These are phyloP conservation scores for Cicer yamashitae DNA, from an alignment of 306 rosid species.

Conservation along the genomic window DNA sequence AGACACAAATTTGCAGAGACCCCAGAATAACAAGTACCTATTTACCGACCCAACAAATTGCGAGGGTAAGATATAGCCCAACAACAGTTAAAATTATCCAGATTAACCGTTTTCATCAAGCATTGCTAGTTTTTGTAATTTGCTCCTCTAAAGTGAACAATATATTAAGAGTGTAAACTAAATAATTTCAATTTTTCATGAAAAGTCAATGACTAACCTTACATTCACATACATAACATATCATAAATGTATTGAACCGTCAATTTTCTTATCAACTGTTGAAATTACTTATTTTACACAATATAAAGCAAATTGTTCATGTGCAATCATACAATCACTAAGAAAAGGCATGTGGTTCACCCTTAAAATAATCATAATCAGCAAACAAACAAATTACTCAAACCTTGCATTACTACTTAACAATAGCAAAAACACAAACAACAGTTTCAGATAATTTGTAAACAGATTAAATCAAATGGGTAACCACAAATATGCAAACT, in stretches of 20 bases:
- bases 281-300: neutral
- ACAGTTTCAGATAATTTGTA: neutral
- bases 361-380: conserved; percentile 20
- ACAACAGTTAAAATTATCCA: conserved; percentile 16
- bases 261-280: neutral
- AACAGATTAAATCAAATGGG: neutral
- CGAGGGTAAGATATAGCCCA: neutral
- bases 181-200: neutral
- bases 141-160: neutral
- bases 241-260: neutral
- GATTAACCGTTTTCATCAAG: conserved; percentile 7
- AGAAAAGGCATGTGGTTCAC: neutral
- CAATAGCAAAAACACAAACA: neutral
- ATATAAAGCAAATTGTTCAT: neutral
- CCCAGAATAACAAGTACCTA: conserved; percentile 8
- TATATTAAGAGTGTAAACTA: neutral
- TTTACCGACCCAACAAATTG: conserved; percentile 21
- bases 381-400: conserved; percentile 4
- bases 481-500: neutral
- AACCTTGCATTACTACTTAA: neutral
- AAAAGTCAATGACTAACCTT: too few species aligned
- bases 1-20: conserved; percentile 21
- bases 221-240: neutral
- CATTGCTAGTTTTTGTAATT: neutral
- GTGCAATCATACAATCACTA: neutral